Conservation (phyloP, 495 filamentous ascomycete genomes). For the Talaromyces proteolyticus region DNA sequence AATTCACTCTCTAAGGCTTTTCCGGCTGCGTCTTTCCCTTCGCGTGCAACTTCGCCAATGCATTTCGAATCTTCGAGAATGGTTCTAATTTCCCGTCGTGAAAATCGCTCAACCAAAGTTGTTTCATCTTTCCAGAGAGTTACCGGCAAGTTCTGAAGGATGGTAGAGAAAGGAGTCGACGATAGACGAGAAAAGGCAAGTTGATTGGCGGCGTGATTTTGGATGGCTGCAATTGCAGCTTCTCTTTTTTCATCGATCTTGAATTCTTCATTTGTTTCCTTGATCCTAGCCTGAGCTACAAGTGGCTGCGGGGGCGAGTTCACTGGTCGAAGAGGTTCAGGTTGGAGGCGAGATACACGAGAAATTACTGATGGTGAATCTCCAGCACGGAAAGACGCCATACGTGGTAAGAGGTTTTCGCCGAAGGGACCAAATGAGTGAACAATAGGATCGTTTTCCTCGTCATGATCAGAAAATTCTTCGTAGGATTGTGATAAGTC, state of each 20-base stretch:
- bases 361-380: constrained; percentile 46
- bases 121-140: constrained; percentile 46
- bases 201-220: constrained; percentile 88
- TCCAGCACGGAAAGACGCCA: constrained; percentile 64
- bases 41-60: constrained; percentile 80
- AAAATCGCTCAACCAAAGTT: constrained; percentile 38
- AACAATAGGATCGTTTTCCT: constrained; percentile 88
- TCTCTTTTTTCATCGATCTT: constrained; percentile 18
- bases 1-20: constrained; percentile 93
- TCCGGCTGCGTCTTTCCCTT: constrained; percentile 94
- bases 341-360: constrained; percentile 23
- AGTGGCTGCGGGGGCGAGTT: constrained; percentile 30
- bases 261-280: constrained; percentile 13
- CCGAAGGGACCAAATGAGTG: constrained; percentile 88
- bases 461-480: constrained; percentile 71
- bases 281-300: not conserved
- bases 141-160: constrained; percentile 76
- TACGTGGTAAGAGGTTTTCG: constrained; percentile 69
- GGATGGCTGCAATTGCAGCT: constrained; percentile 31
- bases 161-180: constrained; percentile 84
- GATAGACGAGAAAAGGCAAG: constrained; percentile 92
- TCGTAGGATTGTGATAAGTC: constrained; percentile 47
- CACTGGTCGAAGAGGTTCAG: constrained; percentile 30
- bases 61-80: constrained; percentile 69
- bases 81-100: constrained; percentile 55